These are phyloP conservation scores for Solanum arcanum DNA, from an alignment of 257 asterid species.

Conservation along the genomic window DNA sequence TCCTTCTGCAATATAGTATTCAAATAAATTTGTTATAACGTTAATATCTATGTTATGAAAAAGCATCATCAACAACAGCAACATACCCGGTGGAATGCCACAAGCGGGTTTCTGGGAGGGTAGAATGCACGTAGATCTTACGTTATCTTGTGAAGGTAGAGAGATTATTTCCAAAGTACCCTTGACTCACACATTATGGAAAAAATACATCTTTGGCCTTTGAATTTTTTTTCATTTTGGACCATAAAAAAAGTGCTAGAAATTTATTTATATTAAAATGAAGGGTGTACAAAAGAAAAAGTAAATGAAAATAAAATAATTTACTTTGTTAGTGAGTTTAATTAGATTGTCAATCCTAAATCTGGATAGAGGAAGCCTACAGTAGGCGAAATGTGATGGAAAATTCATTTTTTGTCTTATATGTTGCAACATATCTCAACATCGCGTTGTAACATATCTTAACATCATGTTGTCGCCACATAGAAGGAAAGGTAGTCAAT, in stretches of 20 bases:
- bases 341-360: neutral
- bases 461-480: neutral
- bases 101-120: neutral
- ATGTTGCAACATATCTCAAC: neutral
- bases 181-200: neutral
- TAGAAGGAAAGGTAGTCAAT: neutral
- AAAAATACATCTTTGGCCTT: neutral
- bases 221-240: neutral
- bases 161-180: neutral
- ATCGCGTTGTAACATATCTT: too few relatives aligned
- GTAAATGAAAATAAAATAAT: neutral
- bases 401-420: neutral
- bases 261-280: neutral
- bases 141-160: neutral
- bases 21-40: neutral
- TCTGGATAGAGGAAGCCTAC: neutral
- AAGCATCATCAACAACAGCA: neutral
- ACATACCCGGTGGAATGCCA: neutral
- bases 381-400: neutral
- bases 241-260: neutral
- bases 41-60: neutral
- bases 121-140: neutral
- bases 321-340: neutral
- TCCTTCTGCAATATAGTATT: slow-evolving; percentile 10
- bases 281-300: neutral